Evolutionary conservation across 495 filamentous ascomycete species (phyloP), one percentile per base, ranked within the genome.

Genomic region (Penicillium canariense): DNA sequence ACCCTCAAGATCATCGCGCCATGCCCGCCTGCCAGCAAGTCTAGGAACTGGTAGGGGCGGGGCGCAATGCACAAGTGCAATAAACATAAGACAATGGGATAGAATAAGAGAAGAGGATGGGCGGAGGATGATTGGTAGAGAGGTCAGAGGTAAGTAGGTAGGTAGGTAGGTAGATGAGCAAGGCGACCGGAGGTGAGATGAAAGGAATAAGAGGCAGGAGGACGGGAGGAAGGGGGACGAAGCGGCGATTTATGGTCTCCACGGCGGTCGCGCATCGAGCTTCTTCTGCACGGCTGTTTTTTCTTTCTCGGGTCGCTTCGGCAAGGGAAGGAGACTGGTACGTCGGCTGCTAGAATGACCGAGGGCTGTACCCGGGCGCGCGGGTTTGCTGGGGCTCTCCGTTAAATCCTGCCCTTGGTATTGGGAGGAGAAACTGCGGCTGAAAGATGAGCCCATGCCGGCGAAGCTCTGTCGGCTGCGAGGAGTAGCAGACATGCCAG

Each of bases 261-360:
- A 78, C 3, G 49, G 69, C n/a, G 75, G 75, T 20, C 73, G 72
- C 3, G 68, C 53, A 23, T 68, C 65, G 20, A 71, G 45, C 49
- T 67, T 73, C 32, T 60, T 66, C 15, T 67, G 62, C 18, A 56
- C 61, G 18, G 67, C 30, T 6, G 66, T 48, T 28, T 56, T 67
- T 1, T 70, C 68, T 25, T 67, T 63, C 1, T 69, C 73, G 38
- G 36, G 42, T 22, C 66, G 67, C 49, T 66, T 76, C 2, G 72
- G 73, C 42, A 77, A 30, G 17, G 78, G 78, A 14, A 81, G 64
- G 42, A 81, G 62, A 64, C 80, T 82, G 38, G 65, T 68, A 17
- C 81, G 75, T n/a, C 77, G 72, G 42, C 68, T 76, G 17, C 60
- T 61, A 14, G 73, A 72, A 51, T 76, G 73, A 2, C 75, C 76